These are phyloP conservation scores for Paraglomus brasilianum DNA, from an alignment of 192 early-diverging fungal genomes.

Conservation along the genomic window DNA sequence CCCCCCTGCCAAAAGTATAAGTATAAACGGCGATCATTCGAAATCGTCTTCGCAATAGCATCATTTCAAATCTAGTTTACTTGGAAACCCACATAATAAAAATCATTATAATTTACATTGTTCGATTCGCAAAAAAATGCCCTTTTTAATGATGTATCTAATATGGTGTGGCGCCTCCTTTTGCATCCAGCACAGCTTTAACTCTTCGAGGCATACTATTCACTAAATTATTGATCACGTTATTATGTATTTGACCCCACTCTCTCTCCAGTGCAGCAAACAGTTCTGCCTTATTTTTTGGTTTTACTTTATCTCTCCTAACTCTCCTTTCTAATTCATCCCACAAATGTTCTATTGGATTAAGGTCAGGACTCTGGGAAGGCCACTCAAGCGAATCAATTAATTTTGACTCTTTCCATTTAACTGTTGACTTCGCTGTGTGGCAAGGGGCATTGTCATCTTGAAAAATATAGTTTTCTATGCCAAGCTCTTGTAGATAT, in stretches of 20 bases:
- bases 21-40: too few species aligned
- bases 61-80: too few species aligned
- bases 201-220: conserved; percentile 1
- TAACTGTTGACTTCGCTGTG: neutral
- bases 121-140: too few species aligned
- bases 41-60: too few species aligned
- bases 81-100: too few species aligned
- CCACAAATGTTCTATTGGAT: conserved; percentile 10
- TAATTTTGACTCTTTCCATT: neutral
- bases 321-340: conserved; percentile 3
- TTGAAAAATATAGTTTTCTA: conserved; percentile 2
- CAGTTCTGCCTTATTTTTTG: neutral
- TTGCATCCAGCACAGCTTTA: neutral
- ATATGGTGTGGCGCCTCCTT: neutral
- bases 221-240: neutral
- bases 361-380: conserved; percentile 7
- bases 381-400: conserved; percentile 1
- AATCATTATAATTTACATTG: too few species aligned
- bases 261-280: neutral
- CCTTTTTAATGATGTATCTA: neutral
- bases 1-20: too few species aligned
- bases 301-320: neutral
- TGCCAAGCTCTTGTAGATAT: neutral
- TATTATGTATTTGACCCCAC: neutral
- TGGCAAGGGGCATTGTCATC: conserved; percentile 6